Conservation (phyloP, 2,329 filamentous ascomycete genomes). For the Colletotrichum brevisporum region DNA sequence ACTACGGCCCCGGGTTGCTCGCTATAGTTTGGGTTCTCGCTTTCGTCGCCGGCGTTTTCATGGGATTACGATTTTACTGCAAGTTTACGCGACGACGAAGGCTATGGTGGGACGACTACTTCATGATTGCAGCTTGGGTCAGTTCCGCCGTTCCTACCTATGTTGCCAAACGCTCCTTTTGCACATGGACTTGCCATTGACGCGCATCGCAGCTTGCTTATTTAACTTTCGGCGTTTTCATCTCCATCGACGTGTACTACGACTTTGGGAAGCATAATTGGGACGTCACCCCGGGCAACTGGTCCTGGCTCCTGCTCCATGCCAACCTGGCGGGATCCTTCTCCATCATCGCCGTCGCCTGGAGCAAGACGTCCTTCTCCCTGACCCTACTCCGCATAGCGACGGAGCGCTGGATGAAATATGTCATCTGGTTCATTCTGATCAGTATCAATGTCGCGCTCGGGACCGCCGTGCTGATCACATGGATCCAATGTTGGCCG, state of each 20-base stretch:
- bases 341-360: slow-evolving; percentile 44
- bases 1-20: slow-evolving; percentile 35
- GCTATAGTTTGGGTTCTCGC: slow-evolving; percentile 33
- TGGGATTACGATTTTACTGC: slow-evolving; percentile 42
- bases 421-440: slow-evolving; percentile 47
- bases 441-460: slow-evolving; percentile 45
- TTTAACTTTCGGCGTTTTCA: slow-evolving; percentile 27
- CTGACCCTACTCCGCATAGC: slow-evolving; percentile 48
- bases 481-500: slow-evolving; percentile 47
- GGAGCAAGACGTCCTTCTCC: slow-evolving; percentile 49
- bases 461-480: slow-evolving; percentile 43
- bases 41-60: slow-evolving; percentile 34
- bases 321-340: slow-evolving; percentile 41
- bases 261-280: slow-evolving; percentile 41
- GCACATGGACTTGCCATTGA: not conserved
- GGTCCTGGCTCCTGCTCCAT: slow-evolving; percentile 38
- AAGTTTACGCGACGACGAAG: slow-evolving; percentile 39
- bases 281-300: slow-evolving; percentile 33
- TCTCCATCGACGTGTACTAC: slow-evolving; percentile 33
- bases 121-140: slow-evolving; percentile 43
- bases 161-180: not conserved
- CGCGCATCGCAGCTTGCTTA: slow-evolving; percentile 24
- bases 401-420: slow-evolving; percentile 43
- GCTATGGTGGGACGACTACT: slow-evolving; percentile 43
- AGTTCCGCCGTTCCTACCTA: not conserved